Evolutionary conservation across 176 grass and related monocot species (phyloP), one percentile per base, ranked within the genome.

Genomic region (Saccharum spontaneum): DNA sequence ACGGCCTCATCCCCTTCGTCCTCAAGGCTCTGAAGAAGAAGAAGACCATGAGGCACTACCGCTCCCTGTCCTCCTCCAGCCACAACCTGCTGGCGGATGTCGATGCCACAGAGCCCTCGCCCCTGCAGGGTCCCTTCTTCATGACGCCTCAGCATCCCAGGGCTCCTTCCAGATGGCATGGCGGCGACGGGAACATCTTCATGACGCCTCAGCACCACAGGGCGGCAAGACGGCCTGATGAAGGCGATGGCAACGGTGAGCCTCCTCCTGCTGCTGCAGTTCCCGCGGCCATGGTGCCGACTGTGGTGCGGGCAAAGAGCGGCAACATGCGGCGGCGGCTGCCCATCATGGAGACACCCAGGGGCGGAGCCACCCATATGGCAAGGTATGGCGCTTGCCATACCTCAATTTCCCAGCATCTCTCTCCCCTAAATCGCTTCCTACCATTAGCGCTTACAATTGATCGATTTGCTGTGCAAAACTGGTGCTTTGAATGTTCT

Each of bases 11-110:
- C 36, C 85, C 90, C 76, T 83, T 81, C 18, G 43, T 92, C 62
- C 55, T 83, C 73, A 92, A 92, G 17, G 71, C 86, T 4, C 45
- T 95, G 23, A 95, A 84, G 85, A 92, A 88, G 72, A 92, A 90
- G 88, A 86, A 88, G 45, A 60, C 73, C 17, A 92, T 43, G 87
- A 85, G 50, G 38, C 55, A 88, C 78, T 90, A 88, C 78, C 11
- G 43, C 13, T 83, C 75, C 75, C 85, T 90, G 79, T 94, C 87
- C 31, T 88, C 93, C 12, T 81, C 87, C 55, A 63, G 48, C 62
- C 5, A 40, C 0, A 28, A 28, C 28, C 34, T 4, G 3, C 77
- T 54, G 15, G 16, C 37, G 11, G 67, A 62, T 18, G 46, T 23
- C 26, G 48, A 54, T 3, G 18, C 44, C 22, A 18, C 49, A 15